phyloP scores from a whole-genome alignment of 2,329 filamentous ascomycete genomes.

The Cadophora malorum region DNA sequence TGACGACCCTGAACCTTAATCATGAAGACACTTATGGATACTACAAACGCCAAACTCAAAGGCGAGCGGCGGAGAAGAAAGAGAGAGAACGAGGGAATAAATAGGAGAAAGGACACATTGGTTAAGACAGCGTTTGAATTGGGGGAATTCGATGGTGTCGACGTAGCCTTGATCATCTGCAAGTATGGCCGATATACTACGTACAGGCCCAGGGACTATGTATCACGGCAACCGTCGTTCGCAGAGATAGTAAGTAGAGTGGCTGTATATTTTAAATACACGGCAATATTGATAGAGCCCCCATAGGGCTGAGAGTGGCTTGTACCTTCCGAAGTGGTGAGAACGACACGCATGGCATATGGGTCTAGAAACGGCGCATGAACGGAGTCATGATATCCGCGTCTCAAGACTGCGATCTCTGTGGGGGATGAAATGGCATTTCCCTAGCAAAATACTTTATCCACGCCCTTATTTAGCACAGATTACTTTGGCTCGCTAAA shows the following conservation, averaged over 20 bases:
- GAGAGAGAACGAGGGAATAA: constrained; percentile 15
- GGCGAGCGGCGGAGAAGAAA: constrained; percentile 19
- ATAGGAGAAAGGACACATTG: constrained; percentile 22
- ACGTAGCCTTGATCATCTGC: constrained; percentile 29
- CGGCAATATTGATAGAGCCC: neutral
- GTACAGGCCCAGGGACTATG: constrained; percentile 25
- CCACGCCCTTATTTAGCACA: too few relatives aligned
- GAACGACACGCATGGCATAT: neutral
- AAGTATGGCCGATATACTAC: constrained; percentile 28
- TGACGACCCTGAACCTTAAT: too few relatives aligned
- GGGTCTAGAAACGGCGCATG: neutral
- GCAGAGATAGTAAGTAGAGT: constrained; percentile 28
- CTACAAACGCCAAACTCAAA: constrained; percentile 17
- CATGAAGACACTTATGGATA: constrained; percentile 10
- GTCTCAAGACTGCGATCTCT: constrained; percentile 4
- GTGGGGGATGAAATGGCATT: constrained; percentile 17
- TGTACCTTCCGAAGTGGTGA: neutral
- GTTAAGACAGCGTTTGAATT: constrained; percentile 29
- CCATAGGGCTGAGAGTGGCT: neutral
- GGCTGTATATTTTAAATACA: constrained; percentile 20
- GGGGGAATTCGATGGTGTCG: constrained; percentile 27
- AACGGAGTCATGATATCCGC: constrained; percentile 1
- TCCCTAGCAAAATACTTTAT: too few relatives aligned
- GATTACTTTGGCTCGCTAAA: too few relatives aligned
- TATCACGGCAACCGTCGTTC: constrained; percentile 25